Evolutionary conservation across 2,329 filamentous ascomycete genomes (phyloP).

Genomic region (Trichoderma aggressivum): DNA sequence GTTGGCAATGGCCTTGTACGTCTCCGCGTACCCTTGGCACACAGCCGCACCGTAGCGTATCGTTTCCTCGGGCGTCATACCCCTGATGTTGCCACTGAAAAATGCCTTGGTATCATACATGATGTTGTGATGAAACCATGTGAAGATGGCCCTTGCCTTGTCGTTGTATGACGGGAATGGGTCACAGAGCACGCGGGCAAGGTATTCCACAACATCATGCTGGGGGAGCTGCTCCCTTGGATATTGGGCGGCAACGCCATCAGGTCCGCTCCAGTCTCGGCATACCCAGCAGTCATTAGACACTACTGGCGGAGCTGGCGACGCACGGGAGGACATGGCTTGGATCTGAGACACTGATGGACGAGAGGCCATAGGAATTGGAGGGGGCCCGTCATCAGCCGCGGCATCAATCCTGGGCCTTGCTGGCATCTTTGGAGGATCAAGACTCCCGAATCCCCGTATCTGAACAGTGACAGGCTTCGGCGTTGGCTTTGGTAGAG

Average conservation of each 20-base stretch:
- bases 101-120: conserved; percentile 78
- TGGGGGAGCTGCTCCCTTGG: conserved; percentile 68
- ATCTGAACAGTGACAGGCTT: conserved; percentile 21
- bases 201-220: conserved; percentile 62
- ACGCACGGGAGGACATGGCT: conserved; percentile 36
- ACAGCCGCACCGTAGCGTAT: conserved; percentile 78
- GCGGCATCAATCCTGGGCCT: conserved; percentile 13
- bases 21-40: conserved; percentile 84
- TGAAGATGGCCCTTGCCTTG: conserved; percentile 89
- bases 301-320: conserved; percentile 25
- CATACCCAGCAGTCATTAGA: conserved; percentile 67
- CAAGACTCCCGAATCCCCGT: conserved; percentile 23
- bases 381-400: conserved; percentile 44
- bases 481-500: background rate
- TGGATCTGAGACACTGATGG: conserved; percentile 52
- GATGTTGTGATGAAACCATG: conserved; percentile 94
- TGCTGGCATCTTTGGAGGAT: conserved; percentile 14
- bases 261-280: conserved; percentile 81
- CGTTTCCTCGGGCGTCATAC: conserved; percentile 67
- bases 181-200: conserved; percentile 73
- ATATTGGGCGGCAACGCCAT: conserved; percentile 72
- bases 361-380: conserved; percentile 50
- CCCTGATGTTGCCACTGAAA: conserved; percentile 66
- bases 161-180: conserved; percentile 81
- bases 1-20: conserved; percentile 74